Evolutionary conservation across 176 grass and related monocot genomes (phyloP).

Genomic region (Eleusine indica): DNA sequence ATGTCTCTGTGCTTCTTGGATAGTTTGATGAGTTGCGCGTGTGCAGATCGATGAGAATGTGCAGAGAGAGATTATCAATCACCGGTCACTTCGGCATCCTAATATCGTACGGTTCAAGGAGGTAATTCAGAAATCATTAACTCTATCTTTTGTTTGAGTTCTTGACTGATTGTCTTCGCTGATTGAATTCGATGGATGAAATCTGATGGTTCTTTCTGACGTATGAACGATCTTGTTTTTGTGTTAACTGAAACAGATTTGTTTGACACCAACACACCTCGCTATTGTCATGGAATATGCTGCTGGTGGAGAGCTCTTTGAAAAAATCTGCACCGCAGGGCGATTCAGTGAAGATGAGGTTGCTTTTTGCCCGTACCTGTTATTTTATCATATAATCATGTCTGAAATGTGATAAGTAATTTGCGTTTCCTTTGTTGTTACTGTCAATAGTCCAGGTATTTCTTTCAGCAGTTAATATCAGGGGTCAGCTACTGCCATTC

Average conservation of each 20-base stretch:
- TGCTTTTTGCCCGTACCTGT: not conserved
- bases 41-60: slow-evolving; percentile 95
- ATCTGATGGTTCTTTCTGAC: not conserved
- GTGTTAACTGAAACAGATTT: slow-evolving; percentile 50
- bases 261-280: slow-evolving; percentile 79
- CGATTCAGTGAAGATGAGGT: slow-evolving; percentile 98
- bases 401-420: not conserved
- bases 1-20: slow-evolving; percentile 14
- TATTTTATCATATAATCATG: not conserved
- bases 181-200: not conserved
- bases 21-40: not conserved
- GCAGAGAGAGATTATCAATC: slow-evolving; percentile 98
- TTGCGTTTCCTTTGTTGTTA: slow-evolving; percentile 6
- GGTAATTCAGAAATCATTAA: slow-evolving; percentile 44
- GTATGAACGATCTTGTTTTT: slow-evolving; percentile 26
- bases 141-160: not conserved
- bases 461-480: slow-evolving; percentile 94
- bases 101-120: slow-evolving; percentile 93
- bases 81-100: slow-evolving; percentile 78
- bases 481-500: slow-evolving; percentile 97
- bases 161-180: not conserved
- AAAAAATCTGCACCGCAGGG: slow-evolving; percentile 79
- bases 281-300: slow-evolving; percentile 99
- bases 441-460: slow-evolving; percentile 72
- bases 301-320: slow-evolving; percentile 88